phyloP scores from a whole-genome alignment of 2,329 filamentous ascomycete species.

The Clonostachys byssicola region DNA sequence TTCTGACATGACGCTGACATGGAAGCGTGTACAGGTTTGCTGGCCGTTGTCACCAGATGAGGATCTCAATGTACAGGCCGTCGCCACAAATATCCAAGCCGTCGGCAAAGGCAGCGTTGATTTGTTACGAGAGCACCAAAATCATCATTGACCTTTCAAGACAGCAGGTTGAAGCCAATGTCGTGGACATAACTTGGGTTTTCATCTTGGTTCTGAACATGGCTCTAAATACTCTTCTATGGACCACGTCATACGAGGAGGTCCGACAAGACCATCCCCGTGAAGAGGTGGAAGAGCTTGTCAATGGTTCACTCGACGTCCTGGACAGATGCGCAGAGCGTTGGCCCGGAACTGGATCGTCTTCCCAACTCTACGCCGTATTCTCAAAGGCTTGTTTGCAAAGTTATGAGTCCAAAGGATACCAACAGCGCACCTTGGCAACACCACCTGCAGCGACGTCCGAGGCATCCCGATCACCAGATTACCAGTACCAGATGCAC shows the following conservation, averaged over 20 bases:
- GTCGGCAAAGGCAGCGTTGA: slow-evolving; percentile 69
- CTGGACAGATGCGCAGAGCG: slow-evolving; percentile 77
- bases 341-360: slow-evolving; percentile 87
- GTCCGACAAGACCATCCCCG: slow-evolving; percentile 69
- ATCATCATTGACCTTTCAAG: slow-evolving; percentile 79
- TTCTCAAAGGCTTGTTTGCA: slow-evolving; percentile 82
- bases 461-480: slow-evolving; percentile 14
- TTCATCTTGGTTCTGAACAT: slow-evolving; percentile 88
- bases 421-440: slow-evolving; percentile 1
- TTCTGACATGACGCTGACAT: background rate
- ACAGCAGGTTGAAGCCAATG: slow-evolving; percentile 71
- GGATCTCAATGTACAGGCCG: slow-evolving; percentile 82
- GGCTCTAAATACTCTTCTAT: slow-evolving; percentile 86
- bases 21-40: slow-evolving; percentile 43
- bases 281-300: slow-evolving; percentile 71
- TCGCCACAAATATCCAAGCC: slow-evolving; percentile 90
- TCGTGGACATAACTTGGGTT: slow-evolving; percentile 88
- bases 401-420: slow-evolving; percentile 55
- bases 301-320: slow-evolving; percentile 72
- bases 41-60: slow-evolving; percentile 77
- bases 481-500: slow-evolving; percentile 4
- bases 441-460: slow-evolving; percentile 3
- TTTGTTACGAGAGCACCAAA: slow-evolving; percentile 78
- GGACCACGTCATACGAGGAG: slow-evolving; percentile 84
- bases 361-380: slow-evolving; percentile 75